Conservation (phyloP, 306 rosid genomes). For the Prunus dulcis region DNA sequence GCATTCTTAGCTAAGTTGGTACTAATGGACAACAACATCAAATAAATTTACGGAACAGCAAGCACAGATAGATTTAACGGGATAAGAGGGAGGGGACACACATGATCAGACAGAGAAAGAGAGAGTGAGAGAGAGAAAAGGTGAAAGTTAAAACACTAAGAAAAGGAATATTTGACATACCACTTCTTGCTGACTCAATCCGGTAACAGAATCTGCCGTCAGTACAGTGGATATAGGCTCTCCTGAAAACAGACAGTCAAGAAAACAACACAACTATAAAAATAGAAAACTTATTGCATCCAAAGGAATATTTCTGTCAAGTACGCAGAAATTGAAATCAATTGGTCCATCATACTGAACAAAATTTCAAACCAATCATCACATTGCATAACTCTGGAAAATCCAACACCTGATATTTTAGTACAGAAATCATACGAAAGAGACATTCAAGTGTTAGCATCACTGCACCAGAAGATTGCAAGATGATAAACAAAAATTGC, state of each 20-base stretch:
- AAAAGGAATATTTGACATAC: conserved; percentile 24
- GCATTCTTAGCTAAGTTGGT: too few species aligned
- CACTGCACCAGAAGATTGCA: background rate
- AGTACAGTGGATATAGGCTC: conserved; percentile 29
- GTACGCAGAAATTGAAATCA: background rate
- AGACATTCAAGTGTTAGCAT: background rate
- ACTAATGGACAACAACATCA: background rate
- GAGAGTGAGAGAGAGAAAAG: background rate
- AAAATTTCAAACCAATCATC: background rate
- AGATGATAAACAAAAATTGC: background rate
- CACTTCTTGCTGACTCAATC: conserved; percentile 29
- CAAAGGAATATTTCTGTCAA: background rate
- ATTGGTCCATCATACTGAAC: background rate
- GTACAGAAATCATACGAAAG: background rate
- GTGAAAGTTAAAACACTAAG: background rate
- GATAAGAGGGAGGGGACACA: background rate
- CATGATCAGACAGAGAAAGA: background rate
- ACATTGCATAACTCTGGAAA: background rate
- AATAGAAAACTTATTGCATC: background rate
- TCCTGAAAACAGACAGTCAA: conserved; percentile 34
- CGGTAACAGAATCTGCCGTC: conserved; percentile 24
- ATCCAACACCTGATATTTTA: background rate
- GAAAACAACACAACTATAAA: background rate
- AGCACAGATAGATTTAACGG: background rate
- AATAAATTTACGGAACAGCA: background rate